Evolutionary conservation across 1,139 yeast species (phyloP), one percentile per base, ranked within the genome.

Genomic region (Debaryomyces udenii): DNA sequence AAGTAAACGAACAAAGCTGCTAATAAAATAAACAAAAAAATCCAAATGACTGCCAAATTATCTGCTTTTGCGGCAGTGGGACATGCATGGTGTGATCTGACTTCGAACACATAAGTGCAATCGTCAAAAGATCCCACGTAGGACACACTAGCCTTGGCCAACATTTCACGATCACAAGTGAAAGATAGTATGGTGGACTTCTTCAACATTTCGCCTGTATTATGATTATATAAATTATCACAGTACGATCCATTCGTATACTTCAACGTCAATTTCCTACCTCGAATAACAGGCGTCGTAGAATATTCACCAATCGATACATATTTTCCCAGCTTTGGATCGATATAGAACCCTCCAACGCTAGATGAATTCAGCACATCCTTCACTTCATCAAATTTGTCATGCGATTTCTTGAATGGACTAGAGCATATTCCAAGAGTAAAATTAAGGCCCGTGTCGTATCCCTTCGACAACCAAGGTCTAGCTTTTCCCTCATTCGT

Each of bases 61-160:
- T 78, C 80, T 3, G 70, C 76, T 63, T 74, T 56, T 43, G 83
- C 80, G 9, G 88, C 83, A 0, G 91, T 84, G 0, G 96, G 90
- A 62, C 97, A 90, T 0, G 96, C 96, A 59, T 85, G 87, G 38
- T 87, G 83, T 3, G 96, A 86, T 50, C 90, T 68, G 20, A 88
- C 89, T 59, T 90, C 96, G 60, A 90, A 90, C 55, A 85, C 78
- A 62, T 86, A 90, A 28, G 86, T 79, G 62, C 97, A 90, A 45
- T 88, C 86, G 60, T 87, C 78, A 29, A 78, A 59, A 11, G 80
- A 80, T 1, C 95, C 94, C 26, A 90, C 74, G 56, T 76, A 89
- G 6, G 88, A 76, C 1, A 89, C 70, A 31, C 78, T 70, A 0
- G 94, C 96, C 50, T 78, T 80, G 10, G 80, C 66, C 55, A 77